Base-by-base conservation (phyloP, 1,284 basidiomycete species). In the Leccinum solheimii region DNA sequence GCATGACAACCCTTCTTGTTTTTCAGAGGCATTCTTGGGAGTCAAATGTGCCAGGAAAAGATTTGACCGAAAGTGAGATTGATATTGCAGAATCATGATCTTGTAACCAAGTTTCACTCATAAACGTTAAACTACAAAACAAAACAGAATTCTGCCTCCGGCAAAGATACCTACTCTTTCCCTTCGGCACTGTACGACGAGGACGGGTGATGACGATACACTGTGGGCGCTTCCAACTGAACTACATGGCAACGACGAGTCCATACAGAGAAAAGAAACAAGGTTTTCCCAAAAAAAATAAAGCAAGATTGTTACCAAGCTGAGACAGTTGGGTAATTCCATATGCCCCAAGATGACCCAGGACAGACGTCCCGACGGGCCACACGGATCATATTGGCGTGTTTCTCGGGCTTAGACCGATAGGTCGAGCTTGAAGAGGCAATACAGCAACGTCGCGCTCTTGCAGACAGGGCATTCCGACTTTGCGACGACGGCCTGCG, bases 371-470 rank as follows among this genome's bases (percentile, higher is more conserved):
- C 26, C 14, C 26, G 49, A 27, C 16, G 23, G 16, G 4, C 26
- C 26, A 27, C 14, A n/a, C 26, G 26, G 26, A 23, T 9, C 14
- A 8, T 34, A 61, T 54, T 38, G 61, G 34, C 48, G 19, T 16
- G 50, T 26, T 9, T n/a, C 40, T 30, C 43, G 13, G 26, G 19
- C 6, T 43, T 60, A 72, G 9, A 26, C 60, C 1, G 67, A 65
- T 49, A 73, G 53, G 55, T 76, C 68, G 27, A 73, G 27, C 60
- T 61, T 75, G 64, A 73, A 73, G 30, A 85, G 72, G 65, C 83
- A 84, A 66, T 85, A 85, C 21, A 84, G 65, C 53, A 85, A 62
- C 4, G 78, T 81, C 1, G 82, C 80, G 13, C 76, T 77, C 62
- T 73, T 69, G 64, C 83, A 85, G 0, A 79, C 75, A 0, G 83